Base-by-base conservation (phyloP, 768 basidiomycete genomes). In the Suillus discolor region DNA sequence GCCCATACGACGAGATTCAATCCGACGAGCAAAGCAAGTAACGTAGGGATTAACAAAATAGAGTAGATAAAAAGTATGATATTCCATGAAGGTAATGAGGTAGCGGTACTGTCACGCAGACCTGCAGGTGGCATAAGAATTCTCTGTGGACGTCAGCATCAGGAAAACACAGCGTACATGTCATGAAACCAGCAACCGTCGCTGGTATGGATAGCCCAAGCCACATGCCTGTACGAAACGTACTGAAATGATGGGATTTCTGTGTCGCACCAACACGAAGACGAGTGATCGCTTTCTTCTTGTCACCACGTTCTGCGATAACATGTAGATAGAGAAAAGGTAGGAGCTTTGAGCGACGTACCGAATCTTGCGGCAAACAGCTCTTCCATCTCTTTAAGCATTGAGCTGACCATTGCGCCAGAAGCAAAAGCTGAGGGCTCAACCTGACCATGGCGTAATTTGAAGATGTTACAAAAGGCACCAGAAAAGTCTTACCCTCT, bases 1-100 rank as follows among this genome's bases (percentile, higher is more conserved):
- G 86, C 82, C 91, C 93, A 99, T 0, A 89, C 90, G 25, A 89
- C 69, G 6, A 99, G 68, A 73, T 99, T 98, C n/a, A 92, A 65
- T 31, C 93, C 92, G 62, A 99, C 85, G 1, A 97, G 79, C 39
- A 94, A 66, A 2, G 87, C 81, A 71, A 97, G 91, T 3, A 97
- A 67, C 7, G 89, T 81, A 0, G 96, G 95, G 4, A 97, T 75
- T 53, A 88, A 76, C 31, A 97, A 76, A 6, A 89, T 82, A 0
- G 85, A 89, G 72, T 97, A 99, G 23, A 96, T 79, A 69, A 87
- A 89, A 49, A 99, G 79, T 12, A 99, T 77, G 2, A 84, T 87
- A 62, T 84, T 83, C 90, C 91, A 94, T 12, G 84, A 87, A 1
- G 88, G 88, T 18, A 96, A 84, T 0, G 70, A 76, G 18, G 73